Evolutionary conservation across 2,329 filamentous ascomycete genomes (phyloP).

Genomic region (Fusarium subglutinans): DNA sequence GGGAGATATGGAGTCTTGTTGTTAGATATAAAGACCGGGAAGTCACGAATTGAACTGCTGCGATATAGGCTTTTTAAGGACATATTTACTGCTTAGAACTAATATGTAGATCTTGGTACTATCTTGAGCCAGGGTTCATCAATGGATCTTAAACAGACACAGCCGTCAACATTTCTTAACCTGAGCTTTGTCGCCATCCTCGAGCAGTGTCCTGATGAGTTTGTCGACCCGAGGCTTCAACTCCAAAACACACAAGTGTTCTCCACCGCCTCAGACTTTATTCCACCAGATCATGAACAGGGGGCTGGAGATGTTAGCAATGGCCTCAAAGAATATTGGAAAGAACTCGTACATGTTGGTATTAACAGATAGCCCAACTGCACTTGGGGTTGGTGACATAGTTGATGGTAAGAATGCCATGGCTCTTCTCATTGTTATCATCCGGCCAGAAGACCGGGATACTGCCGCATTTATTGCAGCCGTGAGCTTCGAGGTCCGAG

Average conservation of each 20-base stretch:
- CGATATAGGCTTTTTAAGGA: rapidly evolving
- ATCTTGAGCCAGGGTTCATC: rapidly evolving
- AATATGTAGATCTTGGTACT: background rate
- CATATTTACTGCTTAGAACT: background rate
- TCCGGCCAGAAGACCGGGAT: background rate
- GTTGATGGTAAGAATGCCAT: background rate
- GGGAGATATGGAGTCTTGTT: rapidly evolving
- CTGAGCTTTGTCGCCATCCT: rapidly evolving
- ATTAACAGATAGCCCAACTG: background rate
- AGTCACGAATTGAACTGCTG: background rate
- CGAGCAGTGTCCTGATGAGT: background rate
- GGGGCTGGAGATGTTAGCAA: rapidly evolving
- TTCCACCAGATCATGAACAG: background rate
- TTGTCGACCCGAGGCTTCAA: rapidly evolving
- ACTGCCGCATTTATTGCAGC: background rate
- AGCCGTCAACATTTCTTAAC: rapidly evolving
- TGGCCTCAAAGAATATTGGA: rapidly evolving
- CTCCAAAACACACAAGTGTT: too few relatives aligned
- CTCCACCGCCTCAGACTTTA: too few relatives aligned
- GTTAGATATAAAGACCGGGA: rapidly evolving
- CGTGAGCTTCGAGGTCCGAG: background rate
- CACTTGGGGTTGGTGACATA: background rate
- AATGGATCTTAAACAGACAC: background rate
- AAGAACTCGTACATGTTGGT: background rate
- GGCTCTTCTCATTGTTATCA: background rate